Evolutionary conservation across 1,284 basidiomycete species (phyloP), one percentile per base, ranked within the genome.

Genomic region (Psilocybe mexicana): DNA sequence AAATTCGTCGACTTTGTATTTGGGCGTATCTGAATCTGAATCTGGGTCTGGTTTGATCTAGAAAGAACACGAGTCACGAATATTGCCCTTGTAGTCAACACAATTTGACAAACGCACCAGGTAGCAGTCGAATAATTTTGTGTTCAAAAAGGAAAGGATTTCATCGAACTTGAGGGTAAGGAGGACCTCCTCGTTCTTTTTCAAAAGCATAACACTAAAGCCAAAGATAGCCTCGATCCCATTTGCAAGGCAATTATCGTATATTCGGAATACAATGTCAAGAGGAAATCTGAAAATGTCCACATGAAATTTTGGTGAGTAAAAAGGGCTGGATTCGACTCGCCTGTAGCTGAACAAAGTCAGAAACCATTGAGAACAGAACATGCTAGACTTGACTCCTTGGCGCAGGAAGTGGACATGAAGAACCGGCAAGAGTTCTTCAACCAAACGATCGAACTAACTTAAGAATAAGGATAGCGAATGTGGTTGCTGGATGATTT

Each of bases 151-250:
- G 0, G 84, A 77, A 43, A 97, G 75, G 25, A 96, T 88, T 61
- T 94, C 86, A 69, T 98, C 95, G 67, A 98, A 96, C 66, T 93
- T 94, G 63, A 96, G 79, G 11, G 79, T 69, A 18, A 96, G 75
- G 5, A 98, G 74, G 38, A 77, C 72, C 57, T 91, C 87, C 73
- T 99, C 96, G 66, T 96, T 97, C 70, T 90, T 92, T 69, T 90
- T 86, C 56, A 99, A 79, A 3, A 99, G 79, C 12, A 88, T 88
- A 23, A 98, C 79, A 57, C 94, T 93, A 76, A 99, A 99, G 6
- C 95, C 88, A 74, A 99, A 98, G 50, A 98, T 90, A 0, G 96
- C 93, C 72, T 99, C 96, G 57, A 98, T 93, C 2, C 96, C 96
- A 69, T 92, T 98, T 0, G 97, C 97, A 59, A 99, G 87, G 57